Evolutionary conservation across 306 rosid species (phyloP).

Genomic region (Delonix regia): DNA sequence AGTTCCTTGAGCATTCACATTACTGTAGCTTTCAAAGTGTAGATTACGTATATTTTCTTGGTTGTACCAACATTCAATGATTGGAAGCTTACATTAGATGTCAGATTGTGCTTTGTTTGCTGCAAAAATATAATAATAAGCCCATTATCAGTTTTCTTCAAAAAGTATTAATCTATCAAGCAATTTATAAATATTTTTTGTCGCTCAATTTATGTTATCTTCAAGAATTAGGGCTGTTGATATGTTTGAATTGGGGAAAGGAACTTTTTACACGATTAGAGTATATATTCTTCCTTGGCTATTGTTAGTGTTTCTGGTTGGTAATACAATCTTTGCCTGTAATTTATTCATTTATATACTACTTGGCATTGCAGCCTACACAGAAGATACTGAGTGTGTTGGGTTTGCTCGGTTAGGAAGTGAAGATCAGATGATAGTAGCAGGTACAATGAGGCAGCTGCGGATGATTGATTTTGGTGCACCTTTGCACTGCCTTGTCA

Average conservation of each 20-base stretch:
- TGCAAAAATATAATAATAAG: not conserved
- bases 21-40: not conserved
- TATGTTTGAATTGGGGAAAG: conserved; percentile 2
- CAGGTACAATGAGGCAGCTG: conserved; percentile 74
- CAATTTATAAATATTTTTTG: conserved; percentile 7
- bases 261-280: not conserved
- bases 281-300: not conserved
- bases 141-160: not conserved
- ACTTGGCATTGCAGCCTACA: conserved; percentile 57
- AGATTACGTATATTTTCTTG: conserved; percentile 6
- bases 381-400: conserved; percentile 72
- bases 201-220: conserved; percentile 1
- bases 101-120: not conserved
- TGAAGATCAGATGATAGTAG: conserved; percentile 40
- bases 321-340: not conserved
- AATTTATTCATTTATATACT: not conserved
- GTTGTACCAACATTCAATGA: conserved; percentile 4
- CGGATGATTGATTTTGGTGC: conserved; percentile 74
- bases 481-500: conserved; percentile 95
- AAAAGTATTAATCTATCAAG: not conserved
- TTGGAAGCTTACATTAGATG: not conserved
- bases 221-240: not conserved
- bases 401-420: conserved; percentile 93
- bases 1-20: conserved; percentile 11
- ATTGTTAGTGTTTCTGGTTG: not conserved